phyloP scores from a whole-genome alignment of 31 red algal genomes.

The Porphyra umbilicalis region DNA sequence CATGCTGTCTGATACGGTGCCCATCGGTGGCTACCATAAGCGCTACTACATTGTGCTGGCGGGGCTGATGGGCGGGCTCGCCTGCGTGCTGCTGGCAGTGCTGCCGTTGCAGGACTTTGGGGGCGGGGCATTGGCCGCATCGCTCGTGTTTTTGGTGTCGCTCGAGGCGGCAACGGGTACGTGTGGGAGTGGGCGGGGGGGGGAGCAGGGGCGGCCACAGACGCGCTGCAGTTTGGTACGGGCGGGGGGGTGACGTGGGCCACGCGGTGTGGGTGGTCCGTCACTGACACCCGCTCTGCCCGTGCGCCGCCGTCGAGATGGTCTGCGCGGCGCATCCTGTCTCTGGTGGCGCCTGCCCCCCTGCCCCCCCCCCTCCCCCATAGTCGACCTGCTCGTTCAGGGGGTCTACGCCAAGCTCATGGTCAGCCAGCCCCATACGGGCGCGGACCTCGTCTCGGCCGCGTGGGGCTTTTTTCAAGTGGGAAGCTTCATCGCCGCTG shows the following conservation, averaged over 20 bases:
- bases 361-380: neutral
- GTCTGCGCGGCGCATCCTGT: too few species aligned
- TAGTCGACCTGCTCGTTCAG: slow-evolving; percentile 42
- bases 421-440: slow-evolving; percentile 44
- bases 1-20: too few species aligned
- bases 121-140: slow-evolving; percentile 23
- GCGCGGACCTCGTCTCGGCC: slow-evolving; percentile 34
- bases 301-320: too few species aligned
- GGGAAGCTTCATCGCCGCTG: slow-evolving; percentile 25
- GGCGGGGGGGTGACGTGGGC: too few species aligned
- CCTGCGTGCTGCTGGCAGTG: slow-evolving; percentile 19
- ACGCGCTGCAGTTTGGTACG: too few species aligned
- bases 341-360: too few species aligned
- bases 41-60: too few species aligned
- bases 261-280: neutral
- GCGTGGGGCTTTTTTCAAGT: slow-evolving; percentile 42
- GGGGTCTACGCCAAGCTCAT: slow-evolving; percentile 59
- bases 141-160: slow-evolving; percentile 25
- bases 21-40: too few species aligned
- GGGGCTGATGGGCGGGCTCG: too few species aligned
- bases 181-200: neutral
- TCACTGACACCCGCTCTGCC: neutral
- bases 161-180: slow-evolving; percentile 24
- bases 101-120: slow-evolving; percentile 13
- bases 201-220: too few species aligned